phyloP scores from a whole-genome alignment of 495 filamentous ascomycete species.

The Hypoxylon rickii region DNA sequence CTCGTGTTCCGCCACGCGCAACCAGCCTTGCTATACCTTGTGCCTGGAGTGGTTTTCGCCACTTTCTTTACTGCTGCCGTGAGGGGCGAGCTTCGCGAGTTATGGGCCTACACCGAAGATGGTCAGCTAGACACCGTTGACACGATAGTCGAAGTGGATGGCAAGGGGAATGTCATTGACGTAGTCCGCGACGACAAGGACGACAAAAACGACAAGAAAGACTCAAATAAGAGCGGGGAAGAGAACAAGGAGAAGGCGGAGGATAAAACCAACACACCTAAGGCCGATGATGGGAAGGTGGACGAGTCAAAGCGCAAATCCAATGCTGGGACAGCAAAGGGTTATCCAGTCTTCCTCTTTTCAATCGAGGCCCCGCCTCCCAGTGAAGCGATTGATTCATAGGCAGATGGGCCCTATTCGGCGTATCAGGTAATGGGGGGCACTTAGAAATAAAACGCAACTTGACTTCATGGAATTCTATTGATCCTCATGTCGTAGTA shows the following conservation, averaged over 20 bases:
- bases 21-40: constrained; percentile 90
- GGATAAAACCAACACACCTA: background rate
- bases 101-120: constrained; percentile 85
- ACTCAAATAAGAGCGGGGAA: background rate
- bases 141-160: constrained; percentile 49
- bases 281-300: background rate
- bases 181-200: constrained; percentile 14
- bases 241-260: background rate
- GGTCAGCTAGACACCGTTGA: constrained; percentile 54
- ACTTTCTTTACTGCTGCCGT: constrained; percentile 79
- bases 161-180: constrained; percentile 37
- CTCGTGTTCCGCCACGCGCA: constrained; percentile 80
- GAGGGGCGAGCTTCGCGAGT: constrained; percentile 68
- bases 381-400: background rate
- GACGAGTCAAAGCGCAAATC: background rate
- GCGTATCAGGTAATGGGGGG: background rate
- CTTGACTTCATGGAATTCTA: too few relatives aligned
- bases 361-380: constrained; percentile 34
- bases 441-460: background rate
- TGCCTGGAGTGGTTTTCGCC: constrained; percentile 77
- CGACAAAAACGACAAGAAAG: constrained; percentile 5
- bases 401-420: background rate
- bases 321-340: background rate
- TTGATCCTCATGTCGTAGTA: too few relatives aligned
- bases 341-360: constrained; percentile 36